These are phyloP conservation scores for Xylariaceae sp. DNA, from an alignment of 2,329 filamentous ascomycete species.

Conservation along the genomic window DNA sequence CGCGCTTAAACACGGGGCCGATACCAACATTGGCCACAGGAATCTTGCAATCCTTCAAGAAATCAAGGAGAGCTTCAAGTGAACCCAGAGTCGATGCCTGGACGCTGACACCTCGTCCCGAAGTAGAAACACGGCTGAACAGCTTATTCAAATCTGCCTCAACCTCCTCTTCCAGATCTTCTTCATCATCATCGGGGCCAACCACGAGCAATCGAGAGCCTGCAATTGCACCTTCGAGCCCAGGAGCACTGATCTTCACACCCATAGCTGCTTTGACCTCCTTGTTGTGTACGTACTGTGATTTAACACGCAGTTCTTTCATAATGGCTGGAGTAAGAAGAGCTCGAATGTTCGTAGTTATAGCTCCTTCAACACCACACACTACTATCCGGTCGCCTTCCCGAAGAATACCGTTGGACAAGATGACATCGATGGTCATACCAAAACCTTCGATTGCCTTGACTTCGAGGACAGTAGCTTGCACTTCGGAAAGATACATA, in stretches of 20 bases:
- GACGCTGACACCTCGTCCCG: conserved; percentile 92
- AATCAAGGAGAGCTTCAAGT: conserved; percentile 93
- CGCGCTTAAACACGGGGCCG: conserved; percentile 95
- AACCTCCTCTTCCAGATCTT: conserved; percentile 95
- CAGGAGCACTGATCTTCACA: conserved; percentile 98
- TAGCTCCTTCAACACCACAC: conserved; percentile 95
- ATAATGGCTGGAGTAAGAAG: conserved; percentile 91
- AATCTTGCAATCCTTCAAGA: conserved; percentile 95
- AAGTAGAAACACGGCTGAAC: conserved; percentile 88
- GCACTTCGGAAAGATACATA: conserved; percentile 98
- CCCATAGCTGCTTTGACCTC: conserved; percentile 97
- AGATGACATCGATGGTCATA: conserved; percentile 96
- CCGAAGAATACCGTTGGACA: conserved; percentile 92
- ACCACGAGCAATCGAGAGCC: conserved; percentile 94
- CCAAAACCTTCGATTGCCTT: conserved; percentile 99
- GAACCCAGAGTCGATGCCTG: conserved; percentile 98
- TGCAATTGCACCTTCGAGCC: conserved; percentile 93
- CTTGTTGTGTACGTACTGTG: conserved; percentile 97
- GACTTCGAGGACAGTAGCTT: conserved; percentile 97
- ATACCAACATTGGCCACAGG: conserved; percentile 97
- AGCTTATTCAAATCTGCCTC: conserved; percentile 92
- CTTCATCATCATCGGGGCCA: conserved; percentile 93
- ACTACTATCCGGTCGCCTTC: conserved; percentile 95
- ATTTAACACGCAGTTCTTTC: conserved; percentile 94
- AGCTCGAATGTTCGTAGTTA: conserved; percentile 93